Evolutionary conservation across 345 rosid species (phyloP).

Genomic region (Aquilaria sinensis): DNA sequence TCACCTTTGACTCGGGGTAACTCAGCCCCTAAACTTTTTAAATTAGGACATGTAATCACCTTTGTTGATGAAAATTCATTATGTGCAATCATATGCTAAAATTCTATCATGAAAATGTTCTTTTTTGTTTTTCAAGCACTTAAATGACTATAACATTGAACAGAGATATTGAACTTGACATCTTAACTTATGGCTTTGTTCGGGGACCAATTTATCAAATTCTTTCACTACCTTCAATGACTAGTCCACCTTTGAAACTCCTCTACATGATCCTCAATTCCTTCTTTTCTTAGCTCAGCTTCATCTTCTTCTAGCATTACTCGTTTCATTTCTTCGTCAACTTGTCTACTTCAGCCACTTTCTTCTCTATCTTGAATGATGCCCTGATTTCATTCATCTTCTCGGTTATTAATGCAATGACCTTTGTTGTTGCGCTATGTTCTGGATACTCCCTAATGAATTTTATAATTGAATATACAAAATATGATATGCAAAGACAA

Average conservation of each 20-base stretch:
- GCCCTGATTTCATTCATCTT: conserved; percentile 78
- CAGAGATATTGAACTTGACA: too few species aligned
- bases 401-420: conserved; percentile 86
- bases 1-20: too few species aligned
- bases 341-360: conserved; percentile 83
- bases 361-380: conserved; percentile 64
- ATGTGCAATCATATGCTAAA: too few species aligned
- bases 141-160: too few species aligned
- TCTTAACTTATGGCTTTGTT: conserved; percentile 32
- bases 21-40: too few species aligned
- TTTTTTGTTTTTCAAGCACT: too few species aligned
- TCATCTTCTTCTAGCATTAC: conserved; percentile 84
- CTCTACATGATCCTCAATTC: conserved; percentile 30
- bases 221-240: conserved; percentile 18
- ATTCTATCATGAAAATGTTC: too few species aligned
- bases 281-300: conserved; percentile 41
- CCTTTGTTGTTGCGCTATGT: conserved; percentile 89
- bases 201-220: conserved; percentile 42
- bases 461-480: too few species aligned
- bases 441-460: conserved; percentile 67
- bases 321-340: conserved; percentile 73
- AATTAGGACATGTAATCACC: too few species aligned
- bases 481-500: neutral
- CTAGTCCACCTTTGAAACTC: conserved; percentile 14
- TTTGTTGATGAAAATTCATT: too few species aligned